Conservation (phyloP, 2,329 filamentous ascomycete species). For the Aspergillus sp. region DNA sequence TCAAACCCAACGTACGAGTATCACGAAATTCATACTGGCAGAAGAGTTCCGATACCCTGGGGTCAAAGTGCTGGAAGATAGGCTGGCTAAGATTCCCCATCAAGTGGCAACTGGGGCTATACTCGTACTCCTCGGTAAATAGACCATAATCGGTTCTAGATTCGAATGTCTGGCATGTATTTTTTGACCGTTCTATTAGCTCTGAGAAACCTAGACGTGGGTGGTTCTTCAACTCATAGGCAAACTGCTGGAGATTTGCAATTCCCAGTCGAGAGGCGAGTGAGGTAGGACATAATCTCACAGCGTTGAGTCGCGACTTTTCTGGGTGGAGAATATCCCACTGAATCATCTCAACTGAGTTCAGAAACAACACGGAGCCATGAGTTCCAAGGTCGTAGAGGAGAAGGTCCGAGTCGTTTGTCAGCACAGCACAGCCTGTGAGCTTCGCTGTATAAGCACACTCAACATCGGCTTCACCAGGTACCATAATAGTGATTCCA, state of each 20-base stretch:
- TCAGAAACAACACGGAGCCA: constrained; percentile 64
- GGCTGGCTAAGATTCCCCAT: constrained; percentile 1
- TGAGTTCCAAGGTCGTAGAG: constrained; percentile 62
- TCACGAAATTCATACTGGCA: constrained; percentile 35
- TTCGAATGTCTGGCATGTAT: constrained; percentile 8
- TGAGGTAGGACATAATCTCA: constrained; percentile 33
- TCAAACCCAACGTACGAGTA: constrained; percentile 11
- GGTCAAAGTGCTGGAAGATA: constrained; percentile 35
- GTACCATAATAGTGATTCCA: constrained; percentile 54
- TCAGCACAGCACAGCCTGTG: constrained; percentile 59
- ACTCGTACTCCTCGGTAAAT: constrained; percentile 35
- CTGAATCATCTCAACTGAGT: constrained; percentile 50
- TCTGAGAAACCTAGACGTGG: constrained; percentile 23
- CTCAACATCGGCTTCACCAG: constrained; percentile 79
- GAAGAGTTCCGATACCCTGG: constrained; percentile 48
- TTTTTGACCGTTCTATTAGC: constrained; percentile 28
- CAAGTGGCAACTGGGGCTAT: constrained; percentile 6
- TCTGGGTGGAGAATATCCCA: constrained; percentile 8
- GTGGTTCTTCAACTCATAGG: constrained; percentile 34
- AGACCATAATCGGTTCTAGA: constrained; percentile 17
- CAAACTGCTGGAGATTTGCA: constrained; percentile 29
- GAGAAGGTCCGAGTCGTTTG: constrained; percentile 82
- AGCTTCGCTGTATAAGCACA: constrained; percentile 64
- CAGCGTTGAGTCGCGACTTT: constrained; percentile 22
- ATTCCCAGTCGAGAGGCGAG: constrained; percentile 31